Evolutionary conservation across 768 basidiomycete species (phyloP).

Genomic region (Boletus fagicola): DNA sequence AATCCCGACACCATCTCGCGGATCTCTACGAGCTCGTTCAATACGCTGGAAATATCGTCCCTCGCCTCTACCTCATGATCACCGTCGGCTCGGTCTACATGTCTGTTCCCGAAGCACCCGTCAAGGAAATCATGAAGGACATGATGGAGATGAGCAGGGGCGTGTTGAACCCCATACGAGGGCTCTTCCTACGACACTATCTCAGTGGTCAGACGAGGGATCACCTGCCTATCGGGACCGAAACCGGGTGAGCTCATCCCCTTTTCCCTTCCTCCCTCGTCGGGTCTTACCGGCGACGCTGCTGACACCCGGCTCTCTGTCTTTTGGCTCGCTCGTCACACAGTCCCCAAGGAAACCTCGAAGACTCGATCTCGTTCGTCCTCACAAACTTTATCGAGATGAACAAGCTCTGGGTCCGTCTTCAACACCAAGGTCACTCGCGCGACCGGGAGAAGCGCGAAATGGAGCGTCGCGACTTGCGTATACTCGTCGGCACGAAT

Average conservation of each 20-base stretch:
- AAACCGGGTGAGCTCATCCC: constrained; percentile 61
- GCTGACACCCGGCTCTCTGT: background rate
- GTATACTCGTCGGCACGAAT: constrained; percentile 97
- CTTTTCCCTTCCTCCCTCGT: too few relatives aligned
- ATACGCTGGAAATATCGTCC: constrained; percentile 96
- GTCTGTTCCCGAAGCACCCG: constrained; percentile 94
- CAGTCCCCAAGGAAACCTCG: constrained; percentile 84
- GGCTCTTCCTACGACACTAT: constrained; percentile 94
- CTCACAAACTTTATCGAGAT: constrained; percentile 99
- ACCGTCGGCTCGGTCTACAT: constrained; percentile 99
- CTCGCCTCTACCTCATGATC: constrained; percentile 96
- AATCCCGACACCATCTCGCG: constrained; percentile 90
- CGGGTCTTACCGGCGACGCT: background rate
- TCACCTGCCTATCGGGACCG: constrained; percentile 85
- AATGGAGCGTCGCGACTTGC: constrained; percentile 89
- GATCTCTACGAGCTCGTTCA: constrained; percentile 99
- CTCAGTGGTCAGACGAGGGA: constrained; percentile 96
- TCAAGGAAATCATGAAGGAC: constrained; percentile 99
- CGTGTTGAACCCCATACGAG: constrained; percentile 94
- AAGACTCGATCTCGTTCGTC: constrained; percentile 94
- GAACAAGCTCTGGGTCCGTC: constrained; percentile 99
- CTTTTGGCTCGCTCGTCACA: too few relatives aligned
- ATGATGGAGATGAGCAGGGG: constrained; percentile 99
- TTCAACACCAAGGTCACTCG: constrained; percentile 97
- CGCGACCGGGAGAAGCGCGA: constrained; percentile 97